Evolutionary conservation across 495 filamentous ascomycete species (phyloP), one percentile per base, ranked within the genome.

Genomic region (Penicillium riverlandense): DNA sequence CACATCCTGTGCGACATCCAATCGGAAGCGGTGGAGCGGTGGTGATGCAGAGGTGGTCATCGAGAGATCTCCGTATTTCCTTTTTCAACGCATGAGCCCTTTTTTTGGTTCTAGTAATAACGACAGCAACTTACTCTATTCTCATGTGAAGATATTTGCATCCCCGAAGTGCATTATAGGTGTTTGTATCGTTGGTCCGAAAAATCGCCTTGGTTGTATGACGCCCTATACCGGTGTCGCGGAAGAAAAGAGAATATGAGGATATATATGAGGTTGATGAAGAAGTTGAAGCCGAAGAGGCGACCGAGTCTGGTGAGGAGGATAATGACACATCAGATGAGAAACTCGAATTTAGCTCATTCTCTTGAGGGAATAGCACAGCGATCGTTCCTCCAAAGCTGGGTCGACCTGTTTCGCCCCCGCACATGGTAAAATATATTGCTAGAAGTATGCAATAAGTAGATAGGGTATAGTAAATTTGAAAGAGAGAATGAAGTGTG

Each of bases 41-140:
- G 48, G 12, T 2, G 29, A 35, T 0, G 28, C 2, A 2, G 42
- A 6, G 2, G 36, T 35, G 28, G 40, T 8, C 7, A 49, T 34
- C 7, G 67, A 58, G 30, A 70, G 48, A 41, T 70, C 67, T 4
- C 67, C 67, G 35, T 63, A 55, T 58, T 53, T 57, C 44, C 66
- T 70, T 30, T 10, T 22, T 22, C 2, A 2, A 22, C 22, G 22
- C 22, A 22, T 22, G 22, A 22, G 22, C 22, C 22, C 0, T 3
- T 22, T 3, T 22, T 22, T 22, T 7, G 6, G 4, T 22, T 29
- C 1, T 34, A n/a, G 13, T 58, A 35, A 59, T 28, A 34, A 38
- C 29, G 11, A 11, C 1, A 38, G 11, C 11, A n/a, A 4, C 56
- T 48, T 49, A 70, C 66, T 68, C 65, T 39, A 68, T 68, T 8